Percentiles rank a stretch among this genome's conserved stretches.
Conservation (phyloP, 2,329 filamentous ascomycete genomes). For the Sarocladium kiliense region DNA sequence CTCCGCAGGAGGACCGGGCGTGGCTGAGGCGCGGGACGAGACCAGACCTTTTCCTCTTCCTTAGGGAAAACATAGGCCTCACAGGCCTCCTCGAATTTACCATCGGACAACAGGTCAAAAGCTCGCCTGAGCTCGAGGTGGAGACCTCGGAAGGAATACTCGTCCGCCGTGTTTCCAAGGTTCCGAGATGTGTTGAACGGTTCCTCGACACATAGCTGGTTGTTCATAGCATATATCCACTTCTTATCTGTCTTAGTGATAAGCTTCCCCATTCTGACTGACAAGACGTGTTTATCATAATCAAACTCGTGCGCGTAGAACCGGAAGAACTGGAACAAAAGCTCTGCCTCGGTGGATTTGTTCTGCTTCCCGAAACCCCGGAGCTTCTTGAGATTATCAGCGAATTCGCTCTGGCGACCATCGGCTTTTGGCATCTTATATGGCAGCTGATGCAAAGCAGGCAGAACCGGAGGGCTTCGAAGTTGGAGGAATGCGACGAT, state of each 20-base stretch:
- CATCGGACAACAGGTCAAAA: constrained; percentile 74
- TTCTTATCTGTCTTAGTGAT: constrained; percentile 80
- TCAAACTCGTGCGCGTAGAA: constrained; percentile 93
- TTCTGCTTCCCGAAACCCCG: constrained; percentile 72
- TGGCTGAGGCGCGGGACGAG: constrained; percentile 49
- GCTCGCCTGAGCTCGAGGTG: constrained; percentile 86
- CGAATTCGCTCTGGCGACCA: constrained; percentile 70
- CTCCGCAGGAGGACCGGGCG: constrained; percentile 52
- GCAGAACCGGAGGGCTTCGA: constrained; percentile 75
- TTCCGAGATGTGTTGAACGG: constrained; percentile 90
- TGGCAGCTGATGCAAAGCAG: constrained; percentile 70
- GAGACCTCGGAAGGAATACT: constrained; percentile 86
- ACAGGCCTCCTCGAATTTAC: constrained; percentile 77
- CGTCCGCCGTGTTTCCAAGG: constrained; percentile 92
- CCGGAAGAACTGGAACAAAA: constrained; percentile 94
- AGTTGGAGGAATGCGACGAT: constrained; percentile 95
- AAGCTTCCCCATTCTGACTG: constrained; percentile 74
- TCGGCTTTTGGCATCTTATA: constrained; percentile 48
- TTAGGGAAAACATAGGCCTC: constrained; percentile 85
- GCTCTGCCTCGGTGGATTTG: constrained; percentile 72
- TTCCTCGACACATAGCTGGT: constrained; percentile 90
- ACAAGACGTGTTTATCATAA: constrained; percentile 78
- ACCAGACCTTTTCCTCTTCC: constrained; percentile 64
- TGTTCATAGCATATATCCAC: constrained; percentile 76
- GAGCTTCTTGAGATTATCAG: constrained; percentile 75